Percentiles rank a stretch among this genome's conserved stretches.
phyloP scores from a whole-genome alignment of 2,329 filamentous ascomycete genomes.

The Trematosphaeria pertusa region DNA sequence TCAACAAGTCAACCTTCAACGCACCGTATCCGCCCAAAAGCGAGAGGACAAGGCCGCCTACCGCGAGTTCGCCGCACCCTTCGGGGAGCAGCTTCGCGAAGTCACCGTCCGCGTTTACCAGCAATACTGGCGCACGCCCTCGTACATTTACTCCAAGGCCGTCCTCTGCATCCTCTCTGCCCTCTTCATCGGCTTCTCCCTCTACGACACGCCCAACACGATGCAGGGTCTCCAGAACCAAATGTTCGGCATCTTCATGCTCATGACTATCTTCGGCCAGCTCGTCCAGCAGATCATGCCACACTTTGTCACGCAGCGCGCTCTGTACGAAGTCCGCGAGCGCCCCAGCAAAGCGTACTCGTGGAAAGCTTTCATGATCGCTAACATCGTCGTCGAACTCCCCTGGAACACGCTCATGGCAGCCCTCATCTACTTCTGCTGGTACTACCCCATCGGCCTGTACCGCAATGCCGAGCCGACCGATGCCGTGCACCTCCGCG shows the following conservation, averaged over 20 bases:
- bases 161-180: constrained; percentile 69
- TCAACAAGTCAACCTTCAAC: constrained; percentile 39
- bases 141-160: constrained; percentile 86
- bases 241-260: constrained; percentile 85
- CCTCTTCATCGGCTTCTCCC: constrained; percentile 84
- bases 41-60: constrained; percentile 63
- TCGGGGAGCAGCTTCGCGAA: constrained; percentile 69
- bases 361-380: constrained; percentile 85
- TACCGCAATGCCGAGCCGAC: constrained; percentile 71
- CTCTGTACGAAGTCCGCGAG: constrained; percentile 84
- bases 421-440: constrained; percentile 78
- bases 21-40: constrained; percentile 49
- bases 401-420: constrained; percentile 83
- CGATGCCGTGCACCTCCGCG: constrained; percentile 70
- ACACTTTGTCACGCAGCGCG: constrained; percentile 81
- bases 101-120: constrained; percentile 80
- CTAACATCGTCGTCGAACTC: constrained; percentile 83
- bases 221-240: constrained; percentile 84
- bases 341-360: constrained; percentile 83
- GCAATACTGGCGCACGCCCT: constrained; percentile 90
- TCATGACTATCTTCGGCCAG: constrained; percentile 80
- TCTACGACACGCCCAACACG: constrained; percentile 74
- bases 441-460: constrained; percentile 87
- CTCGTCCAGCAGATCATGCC: constrained; percentile 84
- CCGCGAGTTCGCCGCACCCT: constrained; percentile 82